Evolutionary conservation across 352 stramenopile species (phyloP).

Genomic region (Phytophthora capsici): DNA sequence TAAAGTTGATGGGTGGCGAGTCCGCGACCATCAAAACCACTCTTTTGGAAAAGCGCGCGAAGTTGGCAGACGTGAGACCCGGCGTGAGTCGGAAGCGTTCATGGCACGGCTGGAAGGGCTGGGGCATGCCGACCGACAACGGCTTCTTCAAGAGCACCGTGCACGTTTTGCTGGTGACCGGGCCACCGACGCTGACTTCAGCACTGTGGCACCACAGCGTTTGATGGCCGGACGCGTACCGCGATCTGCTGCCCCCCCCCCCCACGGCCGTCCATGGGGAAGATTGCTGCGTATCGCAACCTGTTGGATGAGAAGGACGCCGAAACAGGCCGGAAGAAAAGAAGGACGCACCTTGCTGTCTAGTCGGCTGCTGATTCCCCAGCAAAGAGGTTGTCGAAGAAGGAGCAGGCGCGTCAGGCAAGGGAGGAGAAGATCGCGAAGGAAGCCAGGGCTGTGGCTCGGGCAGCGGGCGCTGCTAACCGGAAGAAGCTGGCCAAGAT

Average conservation of each 20-base stretch:
- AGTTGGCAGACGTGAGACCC: conserved; percentile 4
- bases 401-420: not conserved
- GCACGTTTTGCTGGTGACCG: not conserved
- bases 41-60: not conserved
- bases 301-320: not conserved
- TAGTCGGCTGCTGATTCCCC: not conserved
- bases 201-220: not conserved
- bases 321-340: not conserved
- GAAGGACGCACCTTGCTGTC: not conserved
- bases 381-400: too few species aligned
- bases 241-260: not conserved
- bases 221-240: not conserved
- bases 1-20: too few species aligned
- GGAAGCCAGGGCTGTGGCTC: not conserved
- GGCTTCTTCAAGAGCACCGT: conserved; percentile 1
- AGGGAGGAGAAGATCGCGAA: not conserved
- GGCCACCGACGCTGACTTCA: conserved; percentile 12
- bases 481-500: not conserved
- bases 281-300: not conserved
- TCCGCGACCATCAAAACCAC: too few species aligned
- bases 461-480: not conserved
- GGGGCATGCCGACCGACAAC: not conserved
- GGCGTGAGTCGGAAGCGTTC: conserved; percentile 4
- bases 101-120: not conserved
- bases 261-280: conserved; percentile 5